Percentiles rank a stretch among this genome's conserved stretches.
Conservation (phyloP, 2,329 filamentous ascomycete species). For the Apiospora saccharicola region DNA sequence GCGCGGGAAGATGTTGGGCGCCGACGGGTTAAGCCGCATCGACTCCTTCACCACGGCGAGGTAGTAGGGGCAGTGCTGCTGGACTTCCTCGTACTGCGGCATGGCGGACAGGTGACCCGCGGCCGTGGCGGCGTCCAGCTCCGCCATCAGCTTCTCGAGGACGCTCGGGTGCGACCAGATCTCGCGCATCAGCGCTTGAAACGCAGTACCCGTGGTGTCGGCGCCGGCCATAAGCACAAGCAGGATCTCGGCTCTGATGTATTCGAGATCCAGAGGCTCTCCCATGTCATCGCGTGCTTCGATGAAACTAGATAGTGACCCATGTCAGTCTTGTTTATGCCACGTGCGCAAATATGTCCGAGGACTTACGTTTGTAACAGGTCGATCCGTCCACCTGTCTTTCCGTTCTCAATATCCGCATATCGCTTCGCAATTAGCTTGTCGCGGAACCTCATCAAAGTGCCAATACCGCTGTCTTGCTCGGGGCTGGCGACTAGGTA, state of each 20-base stretch:
- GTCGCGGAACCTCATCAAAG: conserved; percentile 65
- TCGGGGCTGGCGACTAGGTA: conserved; percentile 61
- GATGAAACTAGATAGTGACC: conserved; percentile 47
- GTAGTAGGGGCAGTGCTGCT: conserved; percentile 53
- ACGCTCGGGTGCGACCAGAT: conserved; percentile 48
- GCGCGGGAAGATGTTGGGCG: conserved; percentile 58
- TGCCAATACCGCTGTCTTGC: conserved; percentile 61
- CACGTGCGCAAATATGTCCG: neutral
- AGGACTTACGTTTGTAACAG: conserved; percentile 57
- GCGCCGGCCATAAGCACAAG: conserved; percentile 60
- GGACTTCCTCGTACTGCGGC: conserved; percentile 52
- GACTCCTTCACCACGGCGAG: conserved; percentile 59
- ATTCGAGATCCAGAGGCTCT: conserved; percentile 55
- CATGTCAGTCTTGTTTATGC: neutral
- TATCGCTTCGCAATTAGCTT: conserved; percentile 57
- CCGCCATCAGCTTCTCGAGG: conserved; percentile 54
- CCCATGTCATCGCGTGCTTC: conserved; percentile 53
- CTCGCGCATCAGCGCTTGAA: conserved; percentile 55
- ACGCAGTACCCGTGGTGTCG: conserved; percentile 59
- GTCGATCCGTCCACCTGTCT: conserved; percentile 53
- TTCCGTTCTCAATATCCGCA: conserved; percentile 54
- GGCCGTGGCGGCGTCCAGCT: conserved; percentile 50
- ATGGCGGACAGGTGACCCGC: conserved; percentile 43
- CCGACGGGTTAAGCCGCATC: conserved; percentile 58
- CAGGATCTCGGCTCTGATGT: conserved; percentile 61